Percentiles rank a stretch among this genome's conserved stretches.
Conservation (phyloP, 192 early-diverging fungal genomes). For the Phlyctochytrium planicorne region DNA sequence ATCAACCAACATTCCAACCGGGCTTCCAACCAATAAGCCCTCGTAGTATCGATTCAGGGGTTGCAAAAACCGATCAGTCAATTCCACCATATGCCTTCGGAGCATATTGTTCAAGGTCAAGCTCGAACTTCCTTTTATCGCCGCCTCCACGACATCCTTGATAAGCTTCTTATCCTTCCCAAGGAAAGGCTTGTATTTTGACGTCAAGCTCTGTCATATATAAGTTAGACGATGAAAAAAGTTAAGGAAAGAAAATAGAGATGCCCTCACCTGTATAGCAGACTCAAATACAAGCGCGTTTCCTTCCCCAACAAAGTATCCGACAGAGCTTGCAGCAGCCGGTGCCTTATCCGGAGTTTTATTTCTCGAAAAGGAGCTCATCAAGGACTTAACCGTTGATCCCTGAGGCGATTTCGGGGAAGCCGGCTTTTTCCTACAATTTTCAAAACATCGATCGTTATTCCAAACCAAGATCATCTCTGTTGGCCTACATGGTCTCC, state of each 20-base stretch:
- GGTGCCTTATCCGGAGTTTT: not conserved
- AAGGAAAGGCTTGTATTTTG: constrained; percentile 79
- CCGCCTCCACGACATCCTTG: constrained; percentile 71
- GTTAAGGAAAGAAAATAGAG: not conserved
- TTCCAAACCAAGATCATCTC: not conserved
- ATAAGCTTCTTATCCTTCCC: constrained; percentile 79
- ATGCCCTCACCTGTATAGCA: constrained; percentile 15
- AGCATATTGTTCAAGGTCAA: constrained; percentile 88
- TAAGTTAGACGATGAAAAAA: not conserved
- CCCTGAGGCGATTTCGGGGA: not conserved
- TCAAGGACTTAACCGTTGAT: constrained; percentile 4
- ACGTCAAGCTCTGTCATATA: constrained; percentile 17
- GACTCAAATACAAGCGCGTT: constrained; percentile 27
- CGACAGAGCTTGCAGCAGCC: not conserved
- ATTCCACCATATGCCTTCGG: constrained; percentile 86
- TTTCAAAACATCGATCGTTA: constrained; percentile 23
- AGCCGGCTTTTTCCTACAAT: constrained; percentile 30
- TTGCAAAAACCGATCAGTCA: constrained; percentile 91
- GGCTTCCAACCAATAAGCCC: constrained; percentile 74
- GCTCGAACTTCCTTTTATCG: constrained; percentile 63
- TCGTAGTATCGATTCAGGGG: constrained; percentile 95
- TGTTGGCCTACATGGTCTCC: not conserved
- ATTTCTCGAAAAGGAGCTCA: constrained; percentile 3
- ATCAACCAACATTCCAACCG: constrained; percentile 46
- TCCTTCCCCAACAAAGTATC: not conserved